Evolutionary conservation across 768 basidiomycete genomes (phyloP), one percentile per base, ranked within the genome.

Genomic region (Hygrophorus russula): DNA sequence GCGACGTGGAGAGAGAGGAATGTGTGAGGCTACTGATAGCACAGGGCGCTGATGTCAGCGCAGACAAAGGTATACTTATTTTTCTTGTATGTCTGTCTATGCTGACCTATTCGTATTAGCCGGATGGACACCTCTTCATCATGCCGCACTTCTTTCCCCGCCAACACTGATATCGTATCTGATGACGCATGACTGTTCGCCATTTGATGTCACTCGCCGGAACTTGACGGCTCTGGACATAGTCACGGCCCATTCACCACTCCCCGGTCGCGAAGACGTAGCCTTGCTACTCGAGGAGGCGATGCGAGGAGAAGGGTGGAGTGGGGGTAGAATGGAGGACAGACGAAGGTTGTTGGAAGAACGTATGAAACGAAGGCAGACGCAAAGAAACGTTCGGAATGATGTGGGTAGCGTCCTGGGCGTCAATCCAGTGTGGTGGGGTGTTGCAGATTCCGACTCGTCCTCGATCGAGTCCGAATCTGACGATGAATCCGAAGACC

Each of bases 61-160:
- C 74, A 34, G 87, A 90, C 59, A 68, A 80, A 52, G 73, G 85
- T 83, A 50, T 34, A 72, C 59, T n/a, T 18, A 6, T 32, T 39
- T 20, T 44, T 50, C 45, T 27, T 33, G 3, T 36, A 17, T 27
- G n/a, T 44, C 17, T 35, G 14, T 40, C 14, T 42, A 37, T 13
- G 36, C 27, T 52, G 13, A 42, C 35, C 47, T 30, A 14, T 46
- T 49, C 28, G 37, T 48, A 36, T 45, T 53, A 96, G 92, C 77
- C 47, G 93, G 94, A 28, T 98, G 96, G 96, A 91, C 89, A 8
- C 80, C 93, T 2, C 69, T 99, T 10, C 94, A 97, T 55, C 82
- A 94, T 64, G 90, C 94, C 6, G 86, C 86, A 6, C 63, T 98
- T 41, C 67, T 88, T 30, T 80, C 89, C 10, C 91, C 94, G 27